A percentile compares a stretch with the other conserved stretches of the same genome.
Evolutionary conservation across 257 asterid species (phyloP).

Genomic region (Striga asiatica): DNA sequence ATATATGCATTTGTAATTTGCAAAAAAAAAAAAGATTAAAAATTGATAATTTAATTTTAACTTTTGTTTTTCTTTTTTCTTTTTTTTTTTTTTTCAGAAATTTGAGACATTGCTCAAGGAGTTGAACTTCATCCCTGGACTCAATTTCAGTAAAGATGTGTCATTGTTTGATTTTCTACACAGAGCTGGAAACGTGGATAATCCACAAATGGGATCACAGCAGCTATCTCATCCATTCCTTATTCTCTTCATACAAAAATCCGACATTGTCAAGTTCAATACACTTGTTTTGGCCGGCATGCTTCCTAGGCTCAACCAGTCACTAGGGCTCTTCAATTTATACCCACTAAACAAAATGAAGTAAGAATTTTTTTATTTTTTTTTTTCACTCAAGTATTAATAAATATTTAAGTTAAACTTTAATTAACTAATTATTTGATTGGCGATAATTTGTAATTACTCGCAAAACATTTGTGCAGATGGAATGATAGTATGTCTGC

Average conservation of each 20-base stretch:
- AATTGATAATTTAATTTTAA: too few species aligned
- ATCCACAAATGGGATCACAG: conserved; percentile 17
- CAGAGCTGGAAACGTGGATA: conserved; percentile 19
- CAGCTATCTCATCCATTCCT: conserved; percentile 62
- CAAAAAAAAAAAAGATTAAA: too few species aligned
- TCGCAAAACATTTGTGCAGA: too few species aligned
- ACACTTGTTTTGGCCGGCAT: conserved; percentile 49
- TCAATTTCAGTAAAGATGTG: conserved; percentile 15
- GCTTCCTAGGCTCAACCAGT: conserved; percentile 30
- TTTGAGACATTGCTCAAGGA: conserved; percentile 14
- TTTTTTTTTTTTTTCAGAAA: conserved; percentile 15
- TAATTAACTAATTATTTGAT: conserved; percentile 14
- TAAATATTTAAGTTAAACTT: too few species aligned
- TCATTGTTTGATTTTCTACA: conserved; percentile 20
- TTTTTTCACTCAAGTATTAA: background rate
- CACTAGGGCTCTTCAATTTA: conserved; percentile 57
- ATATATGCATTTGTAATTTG: background rate
- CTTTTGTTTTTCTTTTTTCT: too few species aligned
- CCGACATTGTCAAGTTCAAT: conserved; percentile 41
- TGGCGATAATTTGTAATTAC: too few species aligned
- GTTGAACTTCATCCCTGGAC: conserved; percentile 20
- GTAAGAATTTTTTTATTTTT: conserved; percentile 17
- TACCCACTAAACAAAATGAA: conserved; percentile 44
- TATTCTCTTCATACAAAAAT: conserved; percentile 56
- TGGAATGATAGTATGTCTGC: background rate